These are phyloP conservation scores for Agaricus sinodeliciosus DNA, from an alignment of 768 basidiomycete genomes.

Conservation along the genomic window DNA sequence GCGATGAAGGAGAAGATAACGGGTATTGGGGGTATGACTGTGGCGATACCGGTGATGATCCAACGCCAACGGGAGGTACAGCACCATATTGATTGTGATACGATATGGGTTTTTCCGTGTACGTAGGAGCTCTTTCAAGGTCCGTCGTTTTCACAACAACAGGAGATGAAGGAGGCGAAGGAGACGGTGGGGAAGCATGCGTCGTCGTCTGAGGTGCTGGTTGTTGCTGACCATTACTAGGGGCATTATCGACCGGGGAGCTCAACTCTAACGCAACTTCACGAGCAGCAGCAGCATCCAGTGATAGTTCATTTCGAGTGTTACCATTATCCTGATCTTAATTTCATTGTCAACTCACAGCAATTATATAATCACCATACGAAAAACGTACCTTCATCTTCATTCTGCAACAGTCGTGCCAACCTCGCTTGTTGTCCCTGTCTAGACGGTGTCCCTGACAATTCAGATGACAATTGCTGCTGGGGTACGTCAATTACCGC, in stretches of 20 bases:
- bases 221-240: neutral
- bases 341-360: neutral
- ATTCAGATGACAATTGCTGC: too few species aligned
- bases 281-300: conserved; percentile 61
- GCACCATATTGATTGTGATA: conserved; percentile 14
- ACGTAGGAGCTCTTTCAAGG: conserved; percentile 27
- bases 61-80: conserved; percentile 14
- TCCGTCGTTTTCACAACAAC: neutral
- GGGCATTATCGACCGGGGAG: conserved; percentile 36
- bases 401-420: conserved; percentile 15
- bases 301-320: conserved; percentile 40
- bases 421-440: conserved; percentile 26
- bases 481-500: too few species aligned
- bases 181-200: neutral
- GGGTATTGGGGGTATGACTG: neutral
- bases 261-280: conserved; percentile 64
- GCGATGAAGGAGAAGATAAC: neutral
- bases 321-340: conserved; percentile 15
- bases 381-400: neutral
- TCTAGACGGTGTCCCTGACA: too few species aligned
- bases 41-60: neutral
- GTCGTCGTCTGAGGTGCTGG: too few species aligned
- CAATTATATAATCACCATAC: neutral
- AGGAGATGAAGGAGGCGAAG: conserved; percentile 1
- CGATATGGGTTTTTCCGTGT: conserved; percentile 16